Evolutionary conservation across 164 flowering plant genomes (phyloP), one percentile per base, ranked within the genome.

Genomic region (Chimonanthus praecox): DNA sequence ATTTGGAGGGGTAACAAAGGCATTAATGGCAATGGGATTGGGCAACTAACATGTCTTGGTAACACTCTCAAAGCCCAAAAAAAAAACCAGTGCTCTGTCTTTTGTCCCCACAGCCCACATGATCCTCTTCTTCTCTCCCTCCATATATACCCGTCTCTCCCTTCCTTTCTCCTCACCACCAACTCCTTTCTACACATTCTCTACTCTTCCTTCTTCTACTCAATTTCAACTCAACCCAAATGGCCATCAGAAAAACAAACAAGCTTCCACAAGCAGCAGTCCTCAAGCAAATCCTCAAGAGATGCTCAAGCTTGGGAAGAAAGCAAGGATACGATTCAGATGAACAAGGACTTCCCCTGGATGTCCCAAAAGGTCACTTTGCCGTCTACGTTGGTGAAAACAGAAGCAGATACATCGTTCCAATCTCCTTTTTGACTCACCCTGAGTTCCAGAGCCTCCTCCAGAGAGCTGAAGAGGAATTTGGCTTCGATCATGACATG

Each of bases 91-190:
- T 84, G 83, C 78, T 74, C 84, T 82, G 84, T 83, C 80, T 73
- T 76, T 77, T 77, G 82, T 82, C 82, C 86, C 87, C 83, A 80
- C 82, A 80, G 77, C 85, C 85, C 83, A 84, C 84, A 82, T 74
- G 72, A 18, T 58, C 69, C 48, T 74, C 68, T 65, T 71, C 67
- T 16, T 51, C 13, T 60, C 16, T 63, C 81, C 64, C 82, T 78
- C 76, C 79, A 82, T 77, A 86, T 87, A 84, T 79, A 72, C 84
- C 74, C 64, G 47, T 74, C 58, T 50, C 20, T 65, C 81, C 77
- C 16, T 54, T 20, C 65, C 71, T 11, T 7, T 68, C 62, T 49
- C 44, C 48, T 7, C 71, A 61, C 66, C 68, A 43, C 11, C 70
- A 46, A 13, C 60, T 48, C 8, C 60, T 51, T 72, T 47, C 16